Percentiles rank a stretch among this genome's conserved stretches.
Evolutionary conservation across 2,329 filamentous ascomycete genomes (phyloP).

Genomic region (Raffaelea albimanens): DNA sequence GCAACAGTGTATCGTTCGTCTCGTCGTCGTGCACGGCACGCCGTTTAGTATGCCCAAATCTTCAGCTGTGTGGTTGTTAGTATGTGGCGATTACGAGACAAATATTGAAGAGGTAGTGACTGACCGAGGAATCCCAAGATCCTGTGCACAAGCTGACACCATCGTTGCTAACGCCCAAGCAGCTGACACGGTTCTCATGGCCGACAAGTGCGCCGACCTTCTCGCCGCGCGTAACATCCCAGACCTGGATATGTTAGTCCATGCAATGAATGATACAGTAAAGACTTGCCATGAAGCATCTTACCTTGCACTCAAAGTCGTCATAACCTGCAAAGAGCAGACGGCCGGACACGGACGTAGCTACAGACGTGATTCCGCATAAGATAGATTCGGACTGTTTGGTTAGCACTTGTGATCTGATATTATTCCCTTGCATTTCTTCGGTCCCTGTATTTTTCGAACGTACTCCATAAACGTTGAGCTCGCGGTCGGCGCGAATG

Average conservation of each 20-base stretch:
- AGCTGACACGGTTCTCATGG: slow-evolving; percentile 98
- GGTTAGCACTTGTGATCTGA: too few relatives aligned
- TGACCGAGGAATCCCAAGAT: slow-evolving; percentile 97
- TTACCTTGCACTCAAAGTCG: slow-evolving; percentile 98
- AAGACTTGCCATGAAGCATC: too few relatives aligned
- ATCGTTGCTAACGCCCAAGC: slow-evolving; percentile 96
- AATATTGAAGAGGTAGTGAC: slow-evolving; percentile 25
- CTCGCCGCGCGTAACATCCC: slow-evolving; percentile 93
- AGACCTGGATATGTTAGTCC: slow-evolving; percentile 55
- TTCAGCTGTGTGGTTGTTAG: slow-evolving; percentile 54
- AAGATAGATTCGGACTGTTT: slow-evolving; percentile 87
- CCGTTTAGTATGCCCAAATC: slow-evolving; percentile 69
- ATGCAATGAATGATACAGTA: too few relatives aligned
- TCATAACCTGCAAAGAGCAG: slow-evolving; percentile 96
- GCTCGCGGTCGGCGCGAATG: slow-evolving; percentile 82
- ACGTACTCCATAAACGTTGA: slow-evolving; percentile 60
- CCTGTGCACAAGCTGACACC: slow-evolving; percentile 98
- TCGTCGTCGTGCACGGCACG: slow-evolving; percentile 4
- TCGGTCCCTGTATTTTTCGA: neutral
- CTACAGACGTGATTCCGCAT: slow-evolving; percentile 96
- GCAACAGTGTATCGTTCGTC: slow-evolving; percentile 4
- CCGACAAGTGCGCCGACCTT: slow-evolving; percentile 94
- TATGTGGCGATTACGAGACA: neutral
- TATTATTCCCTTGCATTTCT: slow-evolving; percentile 11
- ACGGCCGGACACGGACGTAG: slow-evolving; percentile 92